Evolutionary conservation across 2,329 filamentous ascomycete genomes (phyloP), one percentile per base, ranked within the genome.

Genomic region (Bipolaris gigantea): DNA sequence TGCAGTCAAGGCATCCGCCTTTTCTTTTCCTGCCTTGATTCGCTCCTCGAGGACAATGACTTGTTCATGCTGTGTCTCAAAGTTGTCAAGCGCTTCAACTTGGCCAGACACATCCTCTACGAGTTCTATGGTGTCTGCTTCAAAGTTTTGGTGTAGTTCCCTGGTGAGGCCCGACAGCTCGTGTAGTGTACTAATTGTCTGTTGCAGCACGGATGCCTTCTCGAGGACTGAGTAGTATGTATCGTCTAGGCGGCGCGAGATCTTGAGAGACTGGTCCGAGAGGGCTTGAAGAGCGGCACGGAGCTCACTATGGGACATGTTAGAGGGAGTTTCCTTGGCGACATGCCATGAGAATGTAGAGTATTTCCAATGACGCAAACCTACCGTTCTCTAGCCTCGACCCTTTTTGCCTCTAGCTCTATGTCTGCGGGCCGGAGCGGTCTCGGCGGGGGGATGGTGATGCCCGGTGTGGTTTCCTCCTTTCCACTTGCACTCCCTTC

Each of bases 151-250:
- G 55, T 83, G 82, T 8, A 88, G 78, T 47, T 83, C 79, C 49
- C 79, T 80, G 5, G 86, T 86, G 63, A 83, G 78, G 27, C 77
- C 77, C 0, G 87, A 85, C n/a, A 93, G 79, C 61, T 88, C 85
- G 65, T 85, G 86, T 25, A 93, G 77, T 2, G 81, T 82, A 5
- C 78, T 72, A 35, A 92, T 82, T 0, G 85, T 90, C 61, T 79
- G 81, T 49, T 87, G 86, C 34, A 92, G 77, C 1, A 80, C 73
- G 45, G 81, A 81, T 44, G 89, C 80, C 66, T 88, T 89, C 68
- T 90, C 86, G 27, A 91, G 78, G 9, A 92, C 82, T 0, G 84
- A 83, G 60, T 89, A 89, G 75, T 92, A 92, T 3, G 87, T 87
- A 54, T 88, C 84, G 70, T 92, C 89, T 38, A 93, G 82, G 32